Evolutionary conservation across 1,284 basidiomycete genomes (phyloP), one percentile per base, ranked within the genome.

Genomic region (Heterobasidion irregulare): DNA sequence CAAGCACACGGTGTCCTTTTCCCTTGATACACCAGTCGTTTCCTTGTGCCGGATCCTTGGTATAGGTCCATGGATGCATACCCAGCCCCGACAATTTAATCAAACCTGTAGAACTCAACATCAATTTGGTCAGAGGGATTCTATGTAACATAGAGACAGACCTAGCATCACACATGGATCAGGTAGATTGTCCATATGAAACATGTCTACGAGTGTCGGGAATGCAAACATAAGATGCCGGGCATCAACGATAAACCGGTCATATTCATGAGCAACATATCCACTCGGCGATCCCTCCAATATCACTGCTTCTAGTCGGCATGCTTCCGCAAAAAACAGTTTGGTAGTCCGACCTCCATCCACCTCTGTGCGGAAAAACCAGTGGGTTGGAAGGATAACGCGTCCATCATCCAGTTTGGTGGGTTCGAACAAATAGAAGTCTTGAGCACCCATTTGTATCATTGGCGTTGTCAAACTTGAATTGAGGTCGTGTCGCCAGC

Each of bases 21-120:
- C 57, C 61, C 50, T 50, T 55, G 32, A n/a, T 26, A 12, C 60
- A 54, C 61, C 62, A 63, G n/a, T 32, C 57, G 38, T 66, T 65
- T 13, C 58, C 58, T 43, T 19, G 15, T 13, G 18, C 13, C 9
- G 54, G 48, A 26, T 47, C 53, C 12, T 8, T n/a, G 1, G 32
- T 38, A 18, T 35, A 35, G 36, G 19, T 26, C 19, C 46, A 54
- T 47, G 47, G 44, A 2, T 12, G 12, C 12, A 51, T 5, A 10
- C 38, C 38, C 10, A 9, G 15, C 15, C 38, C 38, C 10, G 15
- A 9, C 9, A 5, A 9, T 41, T 41, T 41, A 15, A 41, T 15
- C 15, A 5, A 10, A 15, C 38, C 38, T 41, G 15, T 5, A 41
- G 9, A 10, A 9, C 38, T 41, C 15, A 26, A 26, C 19, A 26